Percentiles rank a stretch among this genome's conserved stretches.
Evolutionary conservation across 192 early-diverging fungal species (phyloP).

Genomic region (Rhizophagus prolifer): DNA sequence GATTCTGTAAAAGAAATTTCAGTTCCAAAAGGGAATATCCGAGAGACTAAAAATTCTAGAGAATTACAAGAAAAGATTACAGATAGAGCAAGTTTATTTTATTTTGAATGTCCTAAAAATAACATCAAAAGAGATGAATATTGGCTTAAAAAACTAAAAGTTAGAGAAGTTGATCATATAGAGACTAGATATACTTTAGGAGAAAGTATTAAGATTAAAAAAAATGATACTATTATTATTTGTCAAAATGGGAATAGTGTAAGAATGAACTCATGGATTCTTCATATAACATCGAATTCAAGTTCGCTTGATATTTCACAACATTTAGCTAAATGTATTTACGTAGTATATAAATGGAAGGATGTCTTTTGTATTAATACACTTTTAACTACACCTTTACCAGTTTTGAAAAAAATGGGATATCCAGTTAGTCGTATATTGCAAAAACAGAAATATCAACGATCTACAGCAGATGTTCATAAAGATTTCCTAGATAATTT

Average conservation of each 20-base stretch:
- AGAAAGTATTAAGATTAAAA: slow-evolving; percentile 32
- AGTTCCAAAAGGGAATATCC: slow-evolving; percentile 49
- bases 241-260: slow-evolving; percentile 44
- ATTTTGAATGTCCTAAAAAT: slow-evolving; percentile 61
- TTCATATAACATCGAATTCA: background rate
- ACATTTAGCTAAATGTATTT: background rate
- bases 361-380: background rate
- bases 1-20: slow-evolving; percentile 57
- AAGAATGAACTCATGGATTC: background rate
- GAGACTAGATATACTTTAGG: slow-evolving; percentile 51
- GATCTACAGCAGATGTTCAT: too few relatives aligned
- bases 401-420: background rate
- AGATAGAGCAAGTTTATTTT: slow-evolving; percentile 75
- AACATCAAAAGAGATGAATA: slow-evolving; percentile 52
- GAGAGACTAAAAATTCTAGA: slow-evolving; percentile 44
- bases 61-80: slow-evolving; percentile 63
- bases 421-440: background rate
- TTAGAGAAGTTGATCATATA: slow-evolving; percentile 67
- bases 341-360: background rate
- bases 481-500: background rate
- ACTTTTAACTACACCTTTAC: background rate
- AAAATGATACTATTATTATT: slow-evolving; percentile 2
- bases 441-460: background rate
- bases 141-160: slow-evolving; percentile 61
- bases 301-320: background rate